Conservation (phyloP, 768 basidiomycete genomes). For the Hortiboletus campestris region DNA sequence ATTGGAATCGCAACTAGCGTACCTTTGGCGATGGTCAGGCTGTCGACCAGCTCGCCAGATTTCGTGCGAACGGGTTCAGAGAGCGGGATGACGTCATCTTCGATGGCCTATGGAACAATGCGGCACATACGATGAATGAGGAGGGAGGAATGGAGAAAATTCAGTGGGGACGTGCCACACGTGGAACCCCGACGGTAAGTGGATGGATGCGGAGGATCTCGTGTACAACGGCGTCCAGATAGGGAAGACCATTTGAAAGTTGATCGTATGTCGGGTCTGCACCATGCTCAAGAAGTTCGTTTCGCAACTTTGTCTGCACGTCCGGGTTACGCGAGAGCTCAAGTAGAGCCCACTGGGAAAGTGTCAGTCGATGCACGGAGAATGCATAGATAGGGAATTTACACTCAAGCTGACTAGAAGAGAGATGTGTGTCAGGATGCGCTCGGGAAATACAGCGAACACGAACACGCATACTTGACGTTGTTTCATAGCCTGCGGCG, state of each 20-base stretch:
- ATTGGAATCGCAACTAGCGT: constrained; percentile 44
- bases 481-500: constrained; percentile 26
- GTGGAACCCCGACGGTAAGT: constrained; percentile 27
- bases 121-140: too few relatives aligned
- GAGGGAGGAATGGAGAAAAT: too few relatives aligned
- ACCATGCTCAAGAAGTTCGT: constrained; percentile 44
- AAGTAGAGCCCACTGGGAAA: constrained; percentile 52
- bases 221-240: constrained; percentile 51
- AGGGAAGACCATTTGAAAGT: constrained; percentile 48
- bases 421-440: not conserved
- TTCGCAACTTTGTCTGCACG: constrained; percentile 47
- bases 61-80: constrained; percentile 44
- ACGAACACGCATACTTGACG: constrained; percentile 3
- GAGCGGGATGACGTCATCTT: constrained; percentile 62
- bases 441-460: too few relatives aligned
- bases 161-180: constrained; percentile 3
- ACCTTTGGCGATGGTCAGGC: constrained; percentile 46
- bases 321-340: constrained; percentile 48
- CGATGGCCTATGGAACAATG: constrained; percentile 34
- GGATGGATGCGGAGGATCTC: constrained; percentile 48
- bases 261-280: constrained; percentile 56
- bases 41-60: constrained; percentile 38
- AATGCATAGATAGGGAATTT: not conserved
- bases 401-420: constrained; percentile 22
- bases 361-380: not conserved